Conservation (phyloP, 176 grass and related monocot genomes). For the Alloteropsis semialata region DNA sequence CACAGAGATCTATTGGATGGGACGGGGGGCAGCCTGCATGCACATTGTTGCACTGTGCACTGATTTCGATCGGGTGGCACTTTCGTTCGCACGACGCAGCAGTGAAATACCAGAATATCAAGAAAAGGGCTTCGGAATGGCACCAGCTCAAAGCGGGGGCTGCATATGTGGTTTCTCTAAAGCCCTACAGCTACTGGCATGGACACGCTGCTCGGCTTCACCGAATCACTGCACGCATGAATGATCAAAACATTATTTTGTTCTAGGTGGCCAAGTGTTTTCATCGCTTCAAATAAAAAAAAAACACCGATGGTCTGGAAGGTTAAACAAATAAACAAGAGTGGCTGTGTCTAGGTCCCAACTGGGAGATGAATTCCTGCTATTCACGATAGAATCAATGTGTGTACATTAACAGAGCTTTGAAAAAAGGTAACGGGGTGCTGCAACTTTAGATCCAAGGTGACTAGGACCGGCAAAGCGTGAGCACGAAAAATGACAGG, state of each 20-base stretch:
- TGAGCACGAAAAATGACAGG: conserved; percentile 3
- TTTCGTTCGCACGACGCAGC: background rate
- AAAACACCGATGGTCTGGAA: background rate
- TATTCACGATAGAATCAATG: background rate
- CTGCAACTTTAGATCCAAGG: conserved; percentile 29
- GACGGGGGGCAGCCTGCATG: background rate
- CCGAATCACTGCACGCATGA: conserved; percentile 7
- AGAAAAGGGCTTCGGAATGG: background rate
- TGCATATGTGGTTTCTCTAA: conserved; percentile 2
- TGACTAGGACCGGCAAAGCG: conserved; percentile 25
- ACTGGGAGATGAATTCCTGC: background rate
- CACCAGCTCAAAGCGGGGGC: background rate
- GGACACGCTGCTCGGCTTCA: background rate
- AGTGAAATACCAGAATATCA: conserved; percentile 7
- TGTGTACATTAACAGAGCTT: conserved; percentile 25
- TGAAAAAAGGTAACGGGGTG: background rate
- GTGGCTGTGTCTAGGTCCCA: background rate
- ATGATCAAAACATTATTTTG: background rate
- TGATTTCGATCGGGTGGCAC: conserved; percentile 10
- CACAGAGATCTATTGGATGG: conserved; percentile 21
- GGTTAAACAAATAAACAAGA: background rate
- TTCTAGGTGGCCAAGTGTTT: background rate
- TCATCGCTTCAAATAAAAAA: background rate
- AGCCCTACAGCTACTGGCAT: too few relatives aligned
- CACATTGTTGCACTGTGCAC: background rate